Percentiles rank a stretch among this genome's conserved stretches.
Evolutionary conservation across 371 early-diverging fungal genomes (phyloP).

Genomic region (Conidiobolus coronatus): DNA sequence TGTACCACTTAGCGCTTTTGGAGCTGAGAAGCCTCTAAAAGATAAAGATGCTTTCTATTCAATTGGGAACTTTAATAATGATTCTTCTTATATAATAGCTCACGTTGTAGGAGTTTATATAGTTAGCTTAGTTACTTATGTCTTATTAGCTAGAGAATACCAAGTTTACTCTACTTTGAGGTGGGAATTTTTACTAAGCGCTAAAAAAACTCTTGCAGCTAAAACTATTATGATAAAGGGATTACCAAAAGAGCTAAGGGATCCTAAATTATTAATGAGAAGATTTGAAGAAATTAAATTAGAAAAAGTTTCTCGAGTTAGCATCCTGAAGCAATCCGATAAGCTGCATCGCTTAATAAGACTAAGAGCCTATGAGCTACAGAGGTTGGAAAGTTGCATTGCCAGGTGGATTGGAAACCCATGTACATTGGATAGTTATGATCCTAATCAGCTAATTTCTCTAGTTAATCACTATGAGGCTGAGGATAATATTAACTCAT

Average conservation of each 20-base stretch:
- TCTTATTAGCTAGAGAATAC: not conserved
- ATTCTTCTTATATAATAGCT: not conserved
- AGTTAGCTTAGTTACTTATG: not conserved
- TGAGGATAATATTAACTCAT: no score
- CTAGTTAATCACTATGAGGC: not conserved
- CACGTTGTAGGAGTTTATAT: slow-evolving; percentile 1
- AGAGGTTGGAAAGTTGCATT: slow-evolving; percentile 9
- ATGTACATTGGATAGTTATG: slow-evolving; percentile 8
- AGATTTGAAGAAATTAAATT: slow-evolving; percentile 27
- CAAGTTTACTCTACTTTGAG: not conserved
- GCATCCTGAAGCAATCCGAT: slow-evolving; percentile 22
- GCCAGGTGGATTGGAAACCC: slow-evolving; percentile 5
- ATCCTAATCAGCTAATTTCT: slow-evolving; percentile 2
- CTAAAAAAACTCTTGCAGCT: not conserved
- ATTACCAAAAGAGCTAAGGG: slow-evolving; percentile 22
- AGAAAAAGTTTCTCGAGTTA: slow-evolving; percentile 26
- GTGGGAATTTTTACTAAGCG: slow-evolving; percentile 1
- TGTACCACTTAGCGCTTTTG: not conserved
- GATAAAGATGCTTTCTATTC: not conserved
- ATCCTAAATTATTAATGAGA: slow-evolving; percentile 20
- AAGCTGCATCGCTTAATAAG: slow-evolving; percentile 9
- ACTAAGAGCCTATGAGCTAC: slow-evolving; percentile 10
- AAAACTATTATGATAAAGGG: slow-evolving; percentile 30
- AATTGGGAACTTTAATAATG: not conserved
- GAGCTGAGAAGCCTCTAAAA: not conserved